These are phyloP conservation scores for Trichosporon inkin DNA, from an alignment of 1,284 basidiomycete genomes.

Conservation along the genomic window DNA sequence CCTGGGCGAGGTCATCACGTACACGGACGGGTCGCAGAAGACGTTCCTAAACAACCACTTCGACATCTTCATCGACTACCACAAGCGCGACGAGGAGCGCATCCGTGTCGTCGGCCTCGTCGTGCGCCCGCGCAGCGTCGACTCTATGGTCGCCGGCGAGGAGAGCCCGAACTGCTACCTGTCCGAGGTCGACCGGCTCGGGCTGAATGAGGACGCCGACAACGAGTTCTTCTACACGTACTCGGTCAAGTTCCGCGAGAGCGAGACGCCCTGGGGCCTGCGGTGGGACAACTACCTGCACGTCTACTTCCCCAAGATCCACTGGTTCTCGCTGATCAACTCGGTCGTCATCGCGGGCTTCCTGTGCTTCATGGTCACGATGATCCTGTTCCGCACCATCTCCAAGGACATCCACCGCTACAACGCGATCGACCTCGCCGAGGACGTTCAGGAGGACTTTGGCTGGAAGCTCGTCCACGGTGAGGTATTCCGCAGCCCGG, in stretches of 20 bases:
- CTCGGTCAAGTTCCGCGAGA: constrained; percentile 81
- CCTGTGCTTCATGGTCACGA: constrained; percentile 84
- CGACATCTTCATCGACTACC: constrained; percentile 61
- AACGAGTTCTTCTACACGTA: constrained; percentile 86
- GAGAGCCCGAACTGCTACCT: constrained; percentile 38
- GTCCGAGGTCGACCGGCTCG: constrained; percentile 51
- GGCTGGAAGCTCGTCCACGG: constrained; percentile 93
- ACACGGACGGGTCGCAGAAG: constrained; percentile 29
- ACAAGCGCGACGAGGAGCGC: constrained; percentile 63
- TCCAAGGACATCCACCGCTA: constrained; percentile 92
- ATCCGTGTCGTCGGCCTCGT: constrained; percentile 85
- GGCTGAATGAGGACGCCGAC: constrained; percentile 60
- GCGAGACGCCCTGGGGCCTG: constrained; percentile 73
- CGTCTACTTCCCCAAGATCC: constrained; percentile 55
- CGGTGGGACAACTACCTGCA: constrained; percentile 96
- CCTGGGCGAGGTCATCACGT: constrained; percentile 24
- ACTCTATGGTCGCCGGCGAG: constrained; percentile 33
- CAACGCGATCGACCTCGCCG: constrained; percentile 88
- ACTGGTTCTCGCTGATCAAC: constrained; percentile 86
- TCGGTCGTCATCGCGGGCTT: constrained; percentile 86
- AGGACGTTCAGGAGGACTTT: constrained; percentile 96
- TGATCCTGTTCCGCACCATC: constrained; percentile 82
- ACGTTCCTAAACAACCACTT: constrained; percentile 90
- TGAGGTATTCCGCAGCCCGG: constrained; percentile 87
- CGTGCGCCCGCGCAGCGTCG: constrained; percentile 70